Evolutionary conservation across 75 land plant species (phyloP), one percentile per base, ranked within the genome.

Genomic region (Selaginella tamariscina): DNA sequence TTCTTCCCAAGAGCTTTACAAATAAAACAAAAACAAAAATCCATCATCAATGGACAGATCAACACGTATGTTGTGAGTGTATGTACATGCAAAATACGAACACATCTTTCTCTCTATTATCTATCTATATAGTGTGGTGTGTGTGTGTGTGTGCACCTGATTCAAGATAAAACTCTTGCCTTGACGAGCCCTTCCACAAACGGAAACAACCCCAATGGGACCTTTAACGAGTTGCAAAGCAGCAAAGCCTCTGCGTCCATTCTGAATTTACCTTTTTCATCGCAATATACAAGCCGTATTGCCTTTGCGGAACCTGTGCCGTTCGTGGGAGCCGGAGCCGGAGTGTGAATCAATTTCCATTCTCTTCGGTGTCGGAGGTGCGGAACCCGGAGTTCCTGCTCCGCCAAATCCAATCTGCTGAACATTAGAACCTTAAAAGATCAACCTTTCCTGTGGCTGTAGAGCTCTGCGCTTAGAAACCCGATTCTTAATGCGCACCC

Each of bases 171-270:
- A 93, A 76, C 98, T 93, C 74, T 93, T 93, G 23, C 98, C 98
- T 72, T 93, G 98, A 26, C 96, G 88, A 29, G 98, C 98, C 0
- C 98, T 86, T n/a, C 96, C 98, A 59, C 96, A 93, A 24, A 93
- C 98, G 11, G 91, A 83, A 27, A 89, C 96, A 1, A 93, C 85
- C 2, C 98, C 98, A 21, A 93, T 73, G 31, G 98, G 98, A 0
- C 81, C 98, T 64, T 93, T 93, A 32, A 89, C 91, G 30, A 93
- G 82, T 69, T 93, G 98, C 9, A 93, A 79, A 26, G 86, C 59
- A 2, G 96, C 98, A 93, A 86, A 1, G 96, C 96, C 71, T 93
- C 98, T 0, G 88, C 86, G 73, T 93, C 98, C 98, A 93, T 93
- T 63, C 68, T 71, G 64, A 93, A 93, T 71, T 74, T 84, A 8